Base-by-base conservation (phyloP, 352 stramenopile genomes). In the Poterioochromonas sp. region DNA sequence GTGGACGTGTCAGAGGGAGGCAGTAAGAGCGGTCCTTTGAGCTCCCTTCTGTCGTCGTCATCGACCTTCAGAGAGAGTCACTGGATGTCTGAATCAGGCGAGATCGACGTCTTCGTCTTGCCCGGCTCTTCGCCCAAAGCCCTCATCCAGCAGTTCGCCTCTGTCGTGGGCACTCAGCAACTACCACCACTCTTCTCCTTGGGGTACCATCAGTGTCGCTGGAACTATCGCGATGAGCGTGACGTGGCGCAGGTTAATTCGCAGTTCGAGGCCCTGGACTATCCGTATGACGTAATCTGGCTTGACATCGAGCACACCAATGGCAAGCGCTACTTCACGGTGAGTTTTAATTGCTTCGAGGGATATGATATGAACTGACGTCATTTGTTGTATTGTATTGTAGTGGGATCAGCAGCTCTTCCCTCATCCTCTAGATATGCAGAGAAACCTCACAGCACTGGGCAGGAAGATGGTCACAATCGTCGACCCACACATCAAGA, bases 241-340 rank as follows among this genome's bases (percentile, higher is more conserved):
- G 80, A 84, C 34, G 80, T 85, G 11, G 11, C 69, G n/a, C 63
- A 69, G 0, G 88, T 92, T 12, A 82, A 93, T 80, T 85, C 85
- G 35, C 92, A 92, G 49, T 97, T 97, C 82, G 93, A 98, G 81
- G 92, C 97, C 78, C 84, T 97, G 58, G 86, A 98, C 83, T 98
- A 99, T 81, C 96, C 96, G 3, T 98, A 98, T 83, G 96, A 99
- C 86, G 96, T 99, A 18, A 83, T 99, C 34, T 99, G 96, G 96
- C 88, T 99, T 40, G 96, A 99, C 84, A 99, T 99, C 86, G 96
- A 99, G 73, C 96, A 99, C 84, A 99, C 95, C 18, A 89, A 98
- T 82, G 94, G 94, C 12, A 99, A 99, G 85, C 87, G 95, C n/a
- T 95, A 95, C 82, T 93, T 92, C 65, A 76, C 69, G 11, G 70